Evolutionary conservation across 805 yeast species (phyloP).

Genomic region (Wickerhamiella cacticola): DNA sequence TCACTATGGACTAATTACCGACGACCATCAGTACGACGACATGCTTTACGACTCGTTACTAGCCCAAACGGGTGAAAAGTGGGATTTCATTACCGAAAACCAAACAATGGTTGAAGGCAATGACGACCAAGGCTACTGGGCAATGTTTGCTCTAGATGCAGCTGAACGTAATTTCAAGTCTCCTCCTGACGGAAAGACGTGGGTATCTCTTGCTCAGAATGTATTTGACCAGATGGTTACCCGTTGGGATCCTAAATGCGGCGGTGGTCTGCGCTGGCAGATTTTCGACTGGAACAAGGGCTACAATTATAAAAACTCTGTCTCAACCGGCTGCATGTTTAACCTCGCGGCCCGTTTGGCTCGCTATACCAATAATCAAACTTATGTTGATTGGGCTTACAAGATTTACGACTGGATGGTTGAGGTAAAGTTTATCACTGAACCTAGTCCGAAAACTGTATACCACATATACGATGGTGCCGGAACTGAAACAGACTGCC

Average conservation of each 20-base stretch:
- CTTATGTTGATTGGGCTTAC: constrained; percentile 61
- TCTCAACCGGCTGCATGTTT: constrained; percentile 70
- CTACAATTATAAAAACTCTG: constrained; percentile 75
- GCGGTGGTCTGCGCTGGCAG: constrained; percentile 87
- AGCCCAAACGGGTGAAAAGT: constrained; percentile 50
- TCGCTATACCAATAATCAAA: constrained; percentile 56
- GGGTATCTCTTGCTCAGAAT: constrained; percentile 68
- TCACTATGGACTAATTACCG: constrained; percentile 58
- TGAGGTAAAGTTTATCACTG: constrained; percentile 35
- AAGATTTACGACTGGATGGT: constrained; percentile 62
- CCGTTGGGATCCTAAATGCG: constrained; percentile 49
- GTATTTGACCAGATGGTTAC: constrained; percentile 68
- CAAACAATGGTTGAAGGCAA: constrained; percentile 76
- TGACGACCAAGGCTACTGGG: constrained; percentile 89
- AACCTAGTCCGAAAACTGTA: constrained; percentile 14
- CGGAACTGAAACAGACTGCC: constrained; percentile 36
- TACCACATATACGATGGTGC: constrained; percentile 60
- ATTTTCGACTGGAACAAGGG: constrained; percentile 82
- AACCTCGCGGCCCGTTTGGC: constrained; percentile 74
- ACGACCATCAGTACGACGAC: constrained; percentile 49
- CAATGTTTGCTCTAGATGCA: constrained; percentile 66
- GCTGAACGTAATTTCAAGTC: constrained; percentile 66
- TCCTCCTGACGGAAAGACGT: constrained; percentile 36
- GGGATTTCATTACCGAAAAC: constrained; percentile 62
- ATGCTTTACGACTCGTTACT: constrained; percentile 46